Evolutionary conservation across 441 rosid species (phyloP).

Genomic region (Gossypium lobatum): DNA sequence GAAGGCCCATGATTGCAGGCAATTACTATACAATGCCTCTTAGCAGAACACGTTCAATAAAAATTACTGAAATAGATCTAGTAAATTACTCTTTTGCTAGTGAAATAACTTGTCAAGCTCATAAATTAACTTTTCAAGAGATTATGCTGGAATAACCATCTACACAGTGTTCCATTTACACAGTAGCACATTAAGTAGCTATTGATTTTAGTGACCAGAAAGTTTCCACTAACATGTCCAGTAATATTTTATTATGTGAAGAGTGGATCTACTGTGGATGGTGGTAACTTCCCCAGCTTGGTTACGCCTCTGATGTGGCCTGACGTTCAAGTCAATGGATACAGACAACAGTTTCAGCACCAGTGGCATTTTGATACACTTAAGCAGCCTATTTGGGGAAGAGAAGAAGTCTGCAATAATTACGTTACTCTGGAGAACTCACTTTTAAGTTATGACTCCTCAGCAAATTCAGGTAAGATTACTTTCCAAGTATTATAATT

Average conservation of each 20-base stretch:
- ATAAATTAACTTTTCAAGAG: neutral
- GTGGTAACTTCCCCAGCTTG: constrained; percentile 50
- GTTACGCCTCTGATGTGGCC: constrained; percentile 63
- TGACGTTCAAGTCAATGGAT: constrained; percentile 39
- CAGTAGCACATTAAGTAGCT: neutral
- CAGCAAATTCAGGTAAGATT: constrained; percentile 51
- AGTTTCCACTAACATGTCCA: neutral
- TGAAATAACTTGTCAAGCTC: neutral
- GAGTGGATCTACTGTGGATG: constrained; percentile 50
- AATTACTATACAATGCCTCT: neutral
- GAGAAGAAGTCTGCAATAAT: constrained; percentile 52
- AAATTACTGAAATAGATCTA: neutral
- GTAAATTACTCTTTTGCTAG: neutral
- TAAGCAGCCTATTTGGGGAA: constrained; percentile 60
- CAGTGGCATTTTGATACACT: constrained; percentile 53
- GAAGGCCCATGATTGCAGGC: constrained; percentile 1
- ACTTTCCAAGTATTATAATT: neutral
- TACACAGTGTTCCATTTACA: neutral
- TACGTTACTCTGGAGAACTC: constrained; percentile 56
- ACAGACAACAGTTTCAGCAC: constrained; percentile 59
- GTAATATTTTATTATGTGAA: constrained; percentile 27
- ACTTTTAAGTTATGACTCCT: constrained; percentile 50
- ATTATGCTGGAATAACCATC: neutral
- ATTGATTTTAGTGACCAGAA: neutral
- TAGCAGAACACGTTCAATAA: neutral